These are phyloP conservation scores for Moelleriella libera DNA, from an alignment of 2,329 filamentous ascomycete species.

Conservation along the genomic window DNA sequence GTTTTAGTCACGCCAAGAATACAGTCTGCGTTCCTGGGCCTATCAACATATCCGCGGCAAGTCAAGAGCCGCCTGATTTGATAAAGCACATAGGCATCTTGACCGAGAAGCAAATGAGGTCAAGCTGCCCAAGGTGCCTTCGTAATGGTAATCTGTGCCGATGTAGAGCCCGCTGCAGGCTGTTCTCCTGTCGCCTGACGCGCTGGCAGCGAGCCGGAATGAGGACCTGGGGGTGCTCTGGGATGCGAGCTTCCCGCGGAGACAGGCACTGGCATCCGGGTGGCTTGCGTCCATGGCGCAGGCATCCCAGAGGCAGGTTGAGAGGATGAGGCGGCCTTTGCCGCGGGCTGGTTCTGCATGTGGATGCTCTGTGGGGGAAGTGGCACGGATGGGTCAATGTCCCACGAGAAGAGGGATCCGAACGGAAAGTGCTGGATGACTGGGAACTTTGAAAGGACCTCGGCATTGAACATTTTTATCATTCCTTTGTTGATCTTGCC, in stretches of 20 bases:
- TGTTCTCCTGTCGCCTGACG: slow-evolving; percentile 8
- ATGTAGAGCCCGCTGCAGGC: slow-evolving; percentile 14
- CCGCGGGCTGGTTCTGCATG: slow-evolving; percentile 36
- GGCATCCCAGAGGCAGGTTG: slow-evolving; percentile 14
- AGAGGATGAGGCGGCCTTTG: slow-evolving; percentile 1
- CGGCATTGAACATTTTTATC: slow-evolving; percentile 98
- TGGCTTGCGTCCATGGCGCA: slow-evolving; percentile 29
- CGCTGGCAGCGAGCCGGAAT: slow-evolving; percentile 11
- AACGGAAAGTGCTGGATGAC: slow-evolving; percentile 95
- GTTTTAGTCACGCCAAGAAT: too few species aligned
- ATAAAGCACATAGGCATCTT: too few species aligned
- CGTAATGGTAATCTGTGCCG: slow-evolving; percentile 25
- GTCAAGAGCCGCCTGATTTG: too few species aligned
- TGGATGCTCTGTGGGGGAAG: slow-evolving; percentile 37
- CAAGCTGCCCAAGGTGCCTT: slow-evolving; percentile 29
- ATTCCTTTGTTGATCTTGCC: slow-evolving; percentile 99
- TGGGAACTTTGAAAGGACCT: slow-evolving; percentile 91
- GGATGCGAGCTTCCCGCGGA: slow-evolving; percentile 25
- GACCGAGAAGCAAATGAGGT: too few species aligned
- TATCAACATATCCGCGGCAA: too few species aligned
- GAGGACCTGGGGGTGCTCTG: slow-evolving; percentile 17
- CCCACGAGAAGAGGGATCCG: slow-evolving; percentile 68
- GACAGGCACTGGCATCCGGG: slow-evolving; percentile 20
- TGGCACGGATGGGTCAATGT: slow-evolving; percentile 47
- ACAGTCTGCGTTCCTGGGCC: too few species aligned